phyloP scores from a whole-genome alignment of 2,329 filamentous ascomycete genomes.

The Pseudogymnoascus sp. region DNA sequence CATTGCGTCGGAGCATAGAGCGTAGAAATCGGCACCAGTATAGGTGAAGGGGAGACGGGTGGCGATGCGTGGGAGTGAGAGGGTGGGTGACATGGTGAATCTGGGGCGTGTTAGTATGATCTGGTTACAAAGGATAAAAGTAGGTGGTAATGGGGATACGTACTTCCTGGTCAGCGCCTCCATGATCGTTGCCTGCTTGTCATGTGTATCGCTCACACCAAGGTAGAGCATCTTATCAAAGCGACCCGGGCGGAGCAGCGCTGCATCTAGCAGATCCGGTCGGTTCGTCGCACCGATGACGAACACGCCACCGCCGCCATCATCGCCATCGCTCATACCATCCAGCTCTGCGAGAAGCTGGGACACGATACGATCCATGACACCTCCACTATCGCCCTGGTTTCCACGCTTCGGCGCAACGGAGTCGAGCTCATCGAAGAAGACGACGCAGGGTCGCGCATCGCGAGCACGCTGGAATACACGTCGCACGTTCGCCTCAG shows the following conservation, averaged over 20 bases:
- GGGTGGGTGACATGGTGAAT: conserved; percentile 72
- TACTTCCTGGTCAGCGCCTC: conserved; percentile 92
- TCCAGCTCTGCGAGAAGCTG: conserved; percentile 92
- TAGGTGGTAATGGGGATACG: conserved; percentile 29
- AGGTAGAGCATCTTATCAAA: conserved; percentile 99
- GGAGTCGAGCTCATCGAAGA: conserved; percentile 88
- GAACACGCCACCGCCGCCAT: conserved; percentile 75
- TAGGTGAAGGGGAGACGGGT: conserved; percentile 84
- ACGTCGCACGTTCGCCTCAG: conserved; percentile 80
- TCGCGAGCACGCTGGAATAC: conserved; percentile 84
- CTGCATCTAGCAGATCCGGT: conserved; percentile 86
- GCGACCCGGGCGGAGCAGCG: conserved; percentile 76
- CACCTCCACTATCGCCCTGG: conserved; percentile 91
- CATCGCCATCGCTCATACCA: conserved; percentile 91
- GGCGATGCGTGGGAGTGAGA: conserved; percentile 69
- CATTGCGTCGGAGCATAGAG: conserved; percentile 96
- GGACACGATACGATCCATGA: conserved; percentile 96
- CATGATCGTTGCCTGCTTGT: conserved; percentile 90
- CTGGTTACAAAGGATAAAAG: background rate
- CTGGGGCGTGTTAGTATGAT: conserved; percentile 36
- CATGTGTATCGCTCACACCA: conserved; percentile 90
- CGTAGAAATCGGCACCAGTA: conserved; percentile 95
- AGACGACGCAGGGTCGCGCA: conserved; percentile 79
- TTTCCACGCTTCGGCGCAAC: conserved; percentile 95
- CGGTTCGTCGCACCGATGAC: conserved; percentile 95